Evolutionary conservation across 148 eudicot genomes (phyloP), one percentile per base, ranked within the genome.

Genomic region (Cornus kousa): DNA sequence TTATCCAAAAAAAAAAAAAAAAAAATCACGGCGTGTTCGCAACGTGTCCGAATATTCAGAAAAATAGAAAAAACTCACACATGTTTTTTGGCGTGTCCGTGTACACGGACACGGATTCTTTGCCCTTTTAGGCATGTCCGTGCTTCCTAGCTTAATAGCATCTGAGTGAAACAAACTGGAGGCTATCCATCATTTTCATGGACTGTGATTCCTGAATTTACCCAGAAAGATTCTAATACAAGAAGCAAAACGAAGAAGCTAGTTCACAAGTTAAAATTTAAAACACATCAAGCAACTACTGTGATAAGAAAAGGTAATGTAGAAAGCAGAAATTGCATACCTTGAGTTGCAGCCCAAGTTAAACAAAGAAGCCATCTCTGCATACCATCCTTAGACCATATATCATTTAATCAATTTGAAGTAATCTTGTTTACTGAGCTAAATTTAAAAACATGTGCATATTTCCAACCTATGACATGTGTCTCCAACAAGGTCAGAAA

Each of bases 311-410:
- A 14, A 53, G 4, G 14, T 53, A 53, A 53, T 53, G 2, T 43
- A 71, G 31, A 40, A 71, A 20, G 73, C 7, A 40, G 57, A 43
- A 23, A 22, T 16, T 5, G 11, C 57, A 71, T 43, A 71, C 53
- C 57, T 71, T 71, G 31, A 71, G 31, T 40, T n/a, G 57, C 55
- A 70, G 16, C 11, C 57, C 11, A 43, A 71, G 10, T 39, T 8
- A 20, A 22, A 71, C 28, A 71, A 43, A 70, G 73, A 70, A 9
- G 28, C 48, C 73, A 40, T 71, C 73, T 40, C n/a, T n/a, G 5
- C 11, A 20, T 69, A 33, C 0, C 17, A 53, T 11, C 59, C 14
- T 28, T 67, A 2, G 5, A 6, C 22, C 9, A 37, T 43, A 35
- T 35, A 70, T 9, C 23, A 8, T 35, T 4, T 19, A 20, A 70